Conservation (phyloP, 2,329 filamentous ascomycete genomes). For the Fusarium sp. region DNA sequence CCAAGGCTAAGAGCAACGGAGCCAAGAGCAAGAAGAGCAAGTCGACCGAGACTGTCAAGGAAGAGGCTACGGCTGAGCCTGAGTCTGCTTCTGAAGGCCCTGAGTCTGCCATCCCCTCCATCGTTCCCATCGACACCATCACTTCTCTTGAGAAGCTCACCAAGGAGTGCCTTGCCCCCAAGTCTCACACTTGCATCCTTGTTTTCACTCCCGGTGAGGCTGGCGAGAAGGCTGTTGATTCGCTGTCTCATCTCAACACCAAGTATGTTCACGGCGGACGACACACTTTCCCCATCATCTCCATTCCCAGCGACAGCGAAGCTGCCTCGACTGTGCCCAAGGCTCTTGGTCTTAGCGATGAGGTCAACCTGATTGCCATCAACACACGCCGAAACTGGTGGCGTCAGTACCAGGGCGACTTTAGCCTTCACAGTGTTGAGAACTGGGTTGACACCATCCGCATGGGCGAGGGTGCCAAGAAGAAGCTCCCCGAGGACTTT, state of each 20-base stretch:
- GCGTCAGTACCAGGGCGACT: constrained; percentile 76
- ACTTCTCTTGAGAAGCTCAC: constrained; percentile 72
- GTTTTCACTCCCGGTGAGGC: constrained; percentile 72
- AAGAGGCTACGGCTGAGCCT: constrained; percentile 44
- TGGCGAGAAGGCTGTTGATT: constrained; percentile 68
- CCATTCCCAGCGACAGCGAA: constrained; percentile 68
- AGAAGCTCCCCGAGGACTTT: constrained; percentile 75
- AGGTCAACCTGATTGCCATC: constrained; percentile 81
- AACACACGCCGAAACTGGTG: constrained; percentile 91
- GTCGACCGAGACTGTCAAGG: constrained; percentile 46
- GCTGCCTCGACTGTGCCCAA: constrained; percentile 57
- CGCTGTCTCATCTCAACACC: constrained; percentile 78
- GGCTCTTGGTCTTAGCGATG: constrained; percentile 68
- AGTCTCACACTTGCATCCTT: constrained; percentile 86
- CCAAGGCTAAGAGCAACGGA: constrained; percentile 56
- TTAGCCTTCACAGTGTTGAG: constrained; percentile 75
- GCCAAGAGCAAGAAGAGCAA: constrained; percentile 50
- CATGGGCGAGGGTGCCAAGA: constrained; percentile 86
- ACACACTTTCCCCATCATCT: constrained; percentile 86
- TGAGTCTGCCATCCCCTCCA: constrained; percentile 50
- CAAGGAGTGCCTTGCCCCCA: constrained; percentile 78
- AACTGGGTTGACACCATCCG: constrained; percentile 92
- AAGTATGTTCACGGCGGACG: constrained; percentile 77
- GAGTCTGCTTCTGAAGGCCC: constrained; percentile 26
- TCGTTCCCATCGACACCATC: constrained; percentile 76